phyloP scores from a whole-genome alignment of 352 stramenopile genomes.

The Globisporangium perplexum region DNA sequence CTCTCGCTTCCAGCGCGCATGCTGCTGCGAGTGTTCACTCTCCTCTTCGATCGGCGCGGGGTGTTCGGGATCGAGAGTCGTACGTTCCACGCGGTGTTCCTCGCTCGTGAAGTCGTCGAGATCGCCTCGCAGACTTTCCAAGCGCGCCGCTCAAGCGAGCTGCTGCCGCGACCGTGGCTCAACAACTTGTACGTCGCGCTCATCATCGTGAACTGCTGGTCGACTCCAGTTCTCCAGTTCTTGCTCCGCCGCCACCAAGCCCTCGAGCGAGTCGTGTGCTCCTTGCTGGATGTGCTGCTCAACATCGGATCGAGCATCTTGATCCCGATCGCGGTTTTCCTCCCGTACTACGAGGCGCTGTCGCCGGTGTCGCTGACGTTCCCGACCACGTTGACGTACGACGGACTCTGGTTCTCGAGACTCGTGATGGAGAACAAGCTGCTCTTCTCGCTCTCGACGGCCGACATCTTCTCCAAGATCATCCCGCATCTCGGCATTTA shows the following conservation, averaged over 20 bases:
- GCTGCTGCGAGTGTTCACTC: not conserved
- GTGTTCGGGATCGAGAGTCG: constrained; percentile 11
- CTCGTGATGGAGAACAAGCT: constrained; percentile 19
- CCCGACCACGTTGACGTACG: constrained; percentile 12
- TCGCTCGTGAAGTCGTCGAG: constrained; percentile 10
- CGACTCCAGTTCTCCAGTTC: constrained; percentile 12
- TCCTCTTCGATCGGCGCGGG: constrained; percentile 1
- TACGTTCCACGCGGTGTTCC: constrained; percentile 3
- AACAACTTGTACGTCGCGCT: constrained; percentile 2
- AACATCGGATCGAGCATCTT: constrained; percentile 14
- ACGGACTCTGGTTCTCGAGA: constrained; percentile 18
- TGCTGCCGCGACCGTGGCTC: constrained; percentile 3
- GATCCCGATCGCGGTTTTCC: constrained; percentile 16
- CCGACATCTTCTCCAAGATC: constrained; percentile 18
- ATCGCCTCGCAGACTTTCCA: constrained; percentile 13
- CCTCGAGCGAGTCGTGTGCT: constrained; percentile 14
- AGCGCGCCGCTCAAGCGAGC: constrained; percentile 9
- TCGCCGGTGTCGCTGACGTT: constrained; percentile 13
- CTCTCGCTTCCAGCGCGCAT: not conserved
- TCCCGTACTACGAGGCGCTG: constrained; percentile 14
- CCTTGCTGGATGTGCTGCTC: constrained; percentile 12
- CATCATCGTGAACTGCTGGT: constrained; percentile 6
- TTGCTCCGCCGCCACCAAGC: constrained; percentile 1
- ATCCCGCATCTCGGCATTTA: constrained; percentile 22
- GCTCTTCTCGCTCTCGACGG: constrained; percentile 13